phyloP scores from a whole-genome alignment of 495 filamentous ascomycete genomes.

The Neurospora sp. region DNA sequence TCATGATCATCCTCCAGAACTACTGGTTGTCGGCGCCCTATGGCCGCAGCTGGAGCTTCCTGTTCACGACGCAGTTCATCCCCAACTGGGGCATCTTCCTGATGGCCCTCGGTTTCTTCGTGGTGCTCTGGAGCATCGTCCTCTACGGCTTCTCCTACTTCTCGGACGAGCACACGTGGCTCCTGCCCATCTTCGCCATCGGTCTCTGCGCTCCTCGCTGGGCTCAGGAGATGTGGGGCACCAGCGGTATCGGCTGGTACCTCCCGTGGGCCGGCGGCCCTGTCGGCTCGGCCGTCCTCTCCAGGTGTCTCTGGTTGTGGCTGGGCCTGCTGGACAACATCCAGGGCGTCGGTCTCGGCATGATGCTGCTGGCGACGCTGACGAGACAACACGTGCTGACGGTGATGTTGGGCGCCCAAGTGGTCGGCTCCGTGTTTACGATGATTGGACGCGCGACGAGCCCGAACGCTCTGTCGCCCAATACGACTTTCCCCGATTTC shows the following conservation, averaged over 20 bases:
- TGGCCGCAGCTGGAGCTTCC: constrained; percentile 53
- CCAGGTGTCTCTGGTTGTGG: constrained; percentile 53
- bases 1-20: constrained; percentile 56
- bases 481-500: constrained; percentile 55
- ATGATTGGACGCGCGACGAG: constrained; percentile 49
- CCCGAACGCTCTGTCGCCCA: constrained; percentile 48
- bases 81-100: constrained; percentile 42
- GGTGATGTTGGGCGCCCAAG: constrained; percentile 45
- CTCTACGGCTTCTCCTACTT: constrained; percentile 39
- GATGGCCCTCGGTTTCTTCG: constrained; percentile 49
- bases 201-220: constrained; percentile 54
- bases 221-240: constrained; percentile 57
- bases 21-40: constrained; percentile 53
- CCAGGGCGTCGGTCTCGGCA: constrained; percentile 52
- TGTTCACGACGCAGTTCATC: constrained; percentile 43
- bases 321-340: constrained; percentile 53
- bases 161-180: constrained; percentile 49
- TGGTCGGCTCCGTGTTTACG: constrained; percentile 44
- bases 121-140: constrained; percentile 42
- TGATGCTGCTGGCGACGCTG: constrained; percentile 53
- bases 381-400: constrained; percentile 50
- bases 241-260: constrained; percentile 45
- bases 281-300: constrained; percentile 40
- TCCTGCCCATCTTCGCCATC: constrained; percentile 57
- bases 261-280: constrained; percentile 48